Evolutionary conservation across 768 basidiomycete species (phyloP).

Genomic region (Amanita muscaria): DNA sequence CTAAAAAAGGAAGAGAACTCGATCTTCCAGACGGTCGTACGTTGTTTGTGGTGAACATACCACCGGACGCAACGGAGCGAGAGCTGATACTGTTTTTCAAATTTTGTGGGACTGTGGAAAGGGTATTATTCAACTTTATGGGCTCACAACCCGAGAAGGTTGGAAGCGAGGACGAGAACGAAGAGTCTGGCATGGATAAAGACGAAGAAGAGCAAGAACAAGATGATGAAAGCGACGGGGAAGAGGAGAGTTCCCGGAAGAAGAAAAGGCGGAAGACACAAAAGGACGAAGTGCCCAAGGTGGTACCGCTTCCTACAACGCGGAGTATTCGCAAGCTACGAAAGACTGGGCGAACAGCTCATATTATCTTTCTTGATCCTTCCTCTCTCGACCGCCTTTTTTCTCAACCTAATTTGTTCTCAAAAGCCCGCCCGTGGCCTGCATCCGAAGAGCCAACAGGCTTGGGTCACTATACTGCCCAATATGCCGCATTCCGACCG

Average conservation of each 20-base stretch:
- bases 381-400: conserved; percentile 51
- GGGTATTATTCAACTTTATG: conserved; percentile 55
- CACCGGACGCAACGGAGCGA: conserved; percentile 79
- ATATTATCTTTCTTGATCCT: conserved; percentile 62
- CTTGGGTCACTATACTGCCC: conserved; percentile 58
- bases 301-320: conserved; percentile 56
- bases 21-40: conserved; percentile 52
- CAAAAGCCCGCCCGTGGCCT: conserved; percentile 65
- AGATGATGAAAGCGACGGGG: conserved; percentile 18
- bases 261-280: conserved; percentile 31
- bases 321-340: conserved; percentile 45
- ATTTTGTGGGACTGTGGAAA: conserved; percentile 67
- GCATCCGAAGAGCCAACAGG: conserved; percentile 43
- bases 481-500: conserved; percentile 64
- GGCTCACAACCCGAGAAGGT: conserved; percentile 33
- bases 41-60: conserved; percentile 82
- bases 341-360: conserved; percentile 58
- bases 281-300: conserved; percentile 30
- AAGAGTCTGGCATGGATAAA: conserved; percentile 20
- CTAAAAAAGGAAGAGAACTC: conserved; percentile 13
- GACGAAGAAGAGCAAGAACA: conserved; percentile 13
- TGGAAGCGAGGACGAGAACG: conserved; percentile 28
- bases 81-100: conserved; percentile 76
- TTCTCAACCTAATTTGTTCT: conserved; percentile 22
- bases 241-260: conserved; percentile 23